A percentile compares a stretch with the other conserved stretches of the same genome.
Evolutionary conservation across 495 filamentous ascomycete species (phyloP).

Genomic region (Penicillium alfredii): DNA sequence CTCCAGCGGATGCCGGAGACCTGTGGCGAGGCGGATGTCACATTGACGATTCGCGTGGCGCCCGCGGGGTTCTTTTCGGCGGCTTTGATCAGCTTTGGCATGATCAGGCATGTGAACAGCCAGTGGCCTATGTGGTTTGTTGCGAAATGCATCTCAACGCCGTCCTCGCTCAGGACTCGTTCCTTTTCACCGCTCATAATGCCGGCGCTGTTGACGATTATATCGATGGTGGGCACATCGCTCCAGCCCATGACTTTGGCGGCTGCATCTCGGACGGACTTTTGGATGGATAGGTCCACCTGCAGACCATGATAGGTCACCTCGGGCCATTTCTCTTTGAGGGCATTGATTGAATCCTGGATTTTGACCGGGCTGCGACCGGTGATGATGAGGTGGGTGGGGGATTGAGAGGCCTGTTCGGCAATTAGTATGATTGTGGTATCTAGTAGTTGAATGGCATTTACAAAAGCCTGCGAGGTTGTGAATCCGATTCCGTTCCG

Average conservation of each 20-base stretch:
- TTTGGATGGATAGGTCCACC: conserved; percentile 41
- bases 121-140: conserved; percentile 27
- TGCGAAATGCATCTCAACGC: conserved; percentile 21
- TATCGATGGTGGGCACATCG: conserved; percentile 34
- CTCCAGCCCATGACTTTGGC: conserved; percentile 32
- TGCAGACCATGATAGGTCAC: conserved; percentile 34
- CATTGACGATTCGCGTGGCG: conserved; percentile 38
- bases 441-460: conserved; percentile 3
- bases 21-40: conserved; percentile 29
- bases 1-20: conserved; percentile 31
- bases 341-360: conserved; percentile 27
- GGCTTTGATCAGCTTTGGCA: conserved; percentile 39
- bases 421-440: conserved; percentile 1
- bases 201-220: conserved; percentile 41
- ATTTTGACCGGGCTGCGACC: conserved; percentile 35
- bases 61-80: conserved; percentile 30
- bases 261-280: conserved; percentile 37
- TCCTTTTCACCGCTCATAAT: conserved; percentile 22
- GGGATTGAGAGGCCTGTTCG: conserved; percentile 37
- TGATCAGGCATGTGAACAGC: conserved; percentile 28
- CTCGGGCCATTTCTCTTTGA: conserved; percentile 29
- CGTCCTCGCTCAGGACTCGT: conserved; percentile 22
- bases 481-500: conserved; percentile 35
- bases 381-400: conserved; percentile 35
- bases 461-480: conserved; percentile 38